Percentiles rank a stretch among this genome's conserved stretches.
phyloP scores from a whole-genome alignment of 164 flowering plant species.

The Platanus orientalis region DNA sequence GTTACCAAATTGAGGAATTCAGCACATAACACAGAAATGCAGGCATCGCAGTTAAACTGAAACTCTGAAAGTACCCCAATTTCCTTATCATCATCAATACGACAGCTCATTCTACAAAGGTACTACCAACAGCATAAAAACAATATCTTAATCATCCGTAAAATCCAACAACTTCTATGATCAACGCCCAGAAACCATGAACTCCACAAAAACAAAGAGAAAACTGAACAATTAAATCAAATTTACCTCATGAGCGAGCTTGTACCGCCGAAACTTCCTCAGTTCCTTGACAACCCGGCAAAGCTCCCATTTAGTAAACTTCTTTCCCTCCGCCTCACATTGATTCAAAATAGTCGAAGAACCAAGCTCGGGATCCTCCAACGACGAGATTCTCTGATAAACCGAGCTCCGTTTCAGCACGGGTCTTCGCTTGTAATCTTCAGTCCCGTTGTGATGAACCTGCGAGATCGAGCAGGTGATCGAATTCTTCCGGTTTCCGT shows the following conservation, averaged over 20 bases:
- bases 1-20: no score
- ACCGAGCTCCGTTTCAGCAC: conserved; percentile 49
- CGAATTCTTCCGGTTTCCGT: not conserved
- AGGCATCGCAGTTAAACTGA: no score
- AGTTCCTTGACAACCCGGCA: conserved; percentile 64
- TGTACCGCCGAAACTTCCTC: conserved; percentile 54
- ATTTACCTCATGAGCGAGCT: conserved; percentile 70
- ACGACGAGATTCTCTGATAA: conserved; percentile 49
- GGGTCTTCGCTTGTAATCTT: conserved; percentile 57
- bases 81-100: no score
- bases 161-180: no score
- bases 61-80: no score
- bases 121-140: no score
- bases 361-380: conserved; percentile 54
- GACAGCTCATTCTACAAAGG: no score
- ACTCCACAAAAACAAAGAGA: not conserved
- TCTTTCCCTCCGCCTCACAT: conserved; percentile 57
- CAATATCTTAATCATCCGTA: no score
- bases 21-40: no score
- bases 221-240: not conserved
- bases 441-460: conserved; percentile 54
- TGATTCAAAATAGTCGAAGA: conserved; percentile 46
- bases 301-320: conserved; percentile 70
- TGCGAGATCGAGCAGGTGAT: conserved; percentile 43
- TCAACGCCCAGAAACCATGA: no score